Evolutionary conservation across 257 asterid genomes (phyloP), one percentile per base, ranked within the genome.

Genomic region (Solanum boliviense): DNA sequence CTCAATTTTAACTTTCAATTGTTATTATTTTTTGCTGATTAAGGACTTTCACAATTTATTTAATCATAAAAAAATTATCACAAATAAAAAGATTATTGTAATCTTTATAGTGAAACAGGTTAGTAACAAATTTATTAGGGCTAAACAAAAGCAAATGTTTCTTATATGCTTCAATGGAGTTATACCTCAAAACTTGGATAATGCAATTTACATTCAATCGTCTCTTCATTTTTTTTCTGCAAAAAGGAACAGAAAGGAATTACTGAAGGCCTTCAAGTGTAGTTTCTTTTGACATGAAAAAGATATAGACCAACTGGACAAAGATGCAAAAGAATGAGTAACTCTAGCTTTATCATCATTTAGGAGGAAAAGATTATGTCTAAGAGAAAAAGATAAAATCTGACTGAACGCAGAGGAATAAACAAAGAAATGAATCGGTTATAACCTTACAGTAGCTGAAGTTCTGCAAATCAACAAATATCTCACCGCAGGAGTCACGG

Each of bases 401-500:
- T 41, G 25, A 41, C 34, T 16, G 38, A 84, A 46, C 23, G 20
- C 32, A 86, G 36, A 7, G 41, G 44, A 41, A 60, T 5, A 48
- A 35, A 81, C 36, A 56, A 48, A 35, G 67, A 41, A 13, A 85
- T 85, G 48, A 44, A 36, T 38, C n/a, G n/a, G 48, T 74, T 81
- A 73, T 65, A 70, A 96, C 99, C 99, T 97, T 95, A 83, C 98
- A 89, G 87, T 96, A 97, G 85, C 88, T 87, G 90, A 92, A 96
- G 87, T 92, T 93, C 93, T 97, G 98, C 95, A 97, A 93, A 91
- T 97, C 99, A 88, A 96, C 96, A 91, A 97, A 97, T 88, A 97
- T 92, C 93, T 97, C 99, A 72, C 98, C 99, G 84, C 99, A 97
- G 5, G 96, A 94, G 90, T 94, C 99, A 90, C 98, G 94, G 91